Evolutionary conservation across 2,329 filamentous ascomycete genomes (phyloP), one percentile per base, ranked within the genome.

Genomic region (Ceratocystis destructans): DNA sequence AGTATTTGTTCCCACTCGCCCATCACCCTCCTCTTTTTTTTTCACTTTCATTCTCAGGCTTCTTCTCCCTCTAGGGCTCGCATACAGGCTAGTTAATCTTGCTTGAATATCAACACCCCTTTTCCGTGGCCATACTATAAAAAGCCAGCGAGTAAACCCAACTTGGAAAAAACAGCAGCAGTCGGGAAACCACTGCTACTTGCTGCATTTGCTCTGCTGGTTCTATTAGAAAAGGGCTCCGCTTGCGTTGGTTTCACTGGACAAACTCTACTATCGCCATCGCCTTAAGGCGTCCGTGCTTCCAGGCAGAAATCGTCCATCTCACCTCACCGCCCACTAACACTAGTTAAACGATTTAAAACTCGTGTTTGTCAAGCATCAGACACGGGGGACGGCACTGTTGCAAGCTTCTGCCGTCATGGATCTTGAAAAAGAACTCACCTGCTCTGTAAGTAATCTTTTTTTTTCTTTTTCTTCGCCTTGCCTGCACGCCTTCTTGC

Each of bases 381-480:
- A 53, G 48, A n/a, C n/a, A n/a, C 48, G n/a, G 48, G n/a, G 22
- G 48, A 53, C 48, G 22, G 22, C n/a, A 3, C 5, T 53, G n/a
- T 53, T n/a, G n/a, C 6, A n/a, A 53, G n/a, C 33, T 33, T 20
- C 37, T 53, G 22, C 25, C 8, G 46, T 31, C 57, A 75, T 85
- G 72, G 90, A 95, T 76, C 81, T 96, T 71, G 94, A 96, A 78
- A 93, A 87, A 76, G 94, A 99, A 82, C 80, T 97, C 77, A 92
- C 88, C 65, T 97, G 93, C 79, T 96, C 93, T 74, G 92, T 96
- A 82, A 78, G 88, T 25, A 25, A 25, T 2, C 1, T 25, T 28
- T 84, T 53, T 37, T n/a, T 8, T 37, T 15, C 83, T 53, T 59
- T n/a, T 8, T 37, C 5, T 28, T 48, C 41, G 15, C 28, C 41